Evolutionary conservation across 164 flowering plant species (phyloP).

Genomic region (Houttuynia cordata): DNA sequence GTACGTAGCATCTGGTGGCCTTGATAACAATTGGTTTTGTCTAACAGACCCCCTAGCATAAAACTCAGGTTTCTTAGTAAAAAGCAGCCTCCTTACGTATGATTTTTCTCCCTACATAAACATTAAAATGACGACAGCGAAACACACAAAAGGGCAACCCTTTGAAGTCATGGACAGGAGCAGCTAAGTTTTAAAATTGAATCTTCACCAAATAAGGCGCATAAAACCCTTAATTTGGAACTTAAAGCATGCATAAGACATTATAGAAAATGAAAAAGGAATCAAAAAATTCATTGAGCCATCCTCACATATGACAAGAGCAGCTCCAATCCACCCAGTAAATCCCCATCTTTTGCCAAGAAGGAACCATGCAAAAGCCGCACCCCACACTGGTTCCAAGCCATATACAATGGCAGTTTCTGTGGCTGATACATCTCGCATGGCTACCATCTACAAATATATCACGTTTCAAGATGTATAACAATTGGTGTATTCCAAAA

Average conservation of each 20-base stretch:
- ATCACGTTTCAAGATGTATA: background rate
- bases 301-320: constrained; percentile 53
- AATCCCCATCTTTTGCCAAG: constrained; percentile 88
- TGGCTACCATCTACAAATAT: constrained; percentile 54
- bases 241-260: too few relatives aligned
- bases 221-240: too few relatives aligned
- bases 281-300: background rate
- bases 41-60: background rate
- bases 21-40: background rate
- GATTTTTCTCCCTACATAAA: too few relatives aligned
- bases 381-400: constrained; percentile 91
- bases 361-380: constrained; percentile 88
- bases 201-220: too few relatives aligned
- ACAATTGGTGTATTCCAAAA: background rate
- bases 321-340: constrained; percentile 82
- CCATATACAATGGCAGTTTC: constrained; percentile 84
- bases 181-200: too few relatives aligned
- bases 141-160: too few relatives aligned
- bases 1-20: background rate
- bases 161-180: too few relatives aligned
- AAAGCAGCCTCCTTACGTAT: too few relatives aligned
- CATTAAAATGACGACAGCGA: too few relatives aligned
- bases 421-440: constrained; percentile 81
- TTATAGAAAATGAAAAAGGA: background rate
- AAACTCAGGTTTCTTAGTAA: too few relatives aligned